A percentile compares a stretch with the other conserved stretches of the same genome.
These are phyloP conservation scores for Phytopythium boreale DNA, from an alignment of 352 stramenopile genomes.

Conservation along the genomic window DNA sequence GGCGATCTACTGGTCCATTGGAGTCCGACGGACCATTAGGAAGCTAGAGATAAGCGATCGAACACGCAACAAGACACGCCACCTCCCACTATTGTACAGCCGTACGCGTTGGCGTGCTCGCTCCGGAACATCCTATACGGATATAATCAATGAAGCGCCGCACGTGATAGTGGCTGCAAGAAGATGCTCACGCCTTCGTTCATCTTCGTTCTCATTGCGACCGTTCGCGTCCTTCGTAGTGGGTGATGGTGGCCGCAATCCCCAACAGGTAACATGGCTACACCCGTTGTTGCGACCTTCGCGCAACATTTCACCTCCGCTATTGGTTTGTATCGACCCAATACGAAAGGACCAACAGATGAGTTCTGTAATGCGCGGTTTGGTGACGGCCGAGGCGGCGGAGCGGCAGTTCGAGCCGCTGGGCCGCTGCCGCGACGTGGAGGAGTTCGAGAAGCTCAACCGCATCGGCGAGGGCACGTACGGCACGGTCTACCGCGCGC, in stretches of 20 bases:
- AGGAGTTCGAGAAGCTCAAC: constrained; percentile 75
- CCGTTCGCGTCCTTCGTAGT: neutral
- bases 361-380: neutral
- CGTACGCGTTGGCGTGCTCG: too few relatives aligned
- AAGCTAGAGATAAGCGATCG: too few relatives aligned
- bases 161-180: neutral
- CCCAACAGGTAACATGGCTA: constrained; percentile 1
- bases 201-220: neutral
- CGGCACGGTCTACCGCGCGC: constrained; percentile 88
- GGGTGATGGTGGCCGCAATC: neutral
- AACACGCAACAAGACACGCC: too few relatives aligned
- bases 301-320: neutral
- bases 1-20: too few relatives aligned
- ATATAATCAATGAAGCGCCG: neutral
- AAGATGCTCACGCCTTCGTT: neutral
- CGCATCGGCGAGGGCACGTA: constrained; percentile 84
- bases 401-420: constrained; percentile 42
- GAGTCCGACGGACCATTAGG: too few relatives aligned
- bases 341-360: neutral
- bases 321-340: neutral
- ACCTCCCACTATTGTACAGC: too few relatives aligned
- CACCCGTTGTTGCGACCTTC: neutral
- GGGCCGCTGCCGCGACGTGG: constrained; percentile 50
- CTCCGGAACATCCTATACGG: neutral
- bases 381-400: constrained; percentile 5